Evolutionary conservation across 2,329 filamentous ascomycete species (phyloP), one percentile per base, ranked within the genome.

Genomic region (Stachybotrys elegans): DNA sequence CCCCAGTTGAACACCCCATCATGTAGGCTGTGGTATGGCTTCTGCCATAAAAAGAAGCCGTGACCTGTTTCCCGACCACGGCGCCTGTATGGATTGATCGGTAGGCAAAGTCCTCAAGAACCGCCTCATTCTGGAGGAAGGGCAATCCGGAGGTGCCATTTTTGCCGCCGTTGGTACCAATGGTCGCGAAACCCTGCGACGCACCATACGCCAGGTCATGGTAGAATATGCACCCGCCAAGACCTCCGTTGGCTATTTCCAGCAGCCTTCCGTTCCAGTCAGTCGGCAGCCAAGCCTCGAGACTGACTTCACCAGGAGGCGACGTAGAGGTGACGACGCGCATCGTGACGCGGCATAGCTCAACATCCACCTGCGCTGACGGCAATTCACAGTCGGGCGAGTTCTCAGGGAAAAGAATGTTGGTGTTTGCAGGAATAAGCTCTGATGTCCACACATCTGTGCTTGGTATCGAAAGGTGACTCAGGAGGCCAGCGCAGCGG

Each of bases 1-100:
- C 78, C 16, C 79, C 79, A 0, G 74, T 73, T 0, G 75, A 79
- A 54, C 78, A 81, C 17, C 78, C 79, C 6, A 72, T 57, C 51
- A 73, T 80, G 58, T 81, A 81, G 3, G 68, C 70, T 46, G 71
- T 72, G 3, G 60, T 57, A 2, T 63, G 57, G 0, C 23, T 6
- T 12, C 45, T 43, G 6, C 58, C 57, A 51, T 80, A 81, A 57
- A 74, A 78, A 2, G 57, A 53, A 13, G 67, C 51, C 2, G 67
- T 62, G 19, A 80, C 58, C n/a, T 64, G 47, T 51, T 76, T 80
- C 9, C 69, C 73, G 1, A 70, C 51, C 1, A 67, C 62, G 0
- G 74, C 69, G 0, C 71, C 73, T 1, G 67, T 70, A 47, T 79
- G 76, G 2, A 69, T 44, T 0, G 60, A 54, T 21, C 61, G 43